Base-by-base conservation (phyloP, 1,284 basidiomycete genomes). In the Ustilago loliicola region DNA sequence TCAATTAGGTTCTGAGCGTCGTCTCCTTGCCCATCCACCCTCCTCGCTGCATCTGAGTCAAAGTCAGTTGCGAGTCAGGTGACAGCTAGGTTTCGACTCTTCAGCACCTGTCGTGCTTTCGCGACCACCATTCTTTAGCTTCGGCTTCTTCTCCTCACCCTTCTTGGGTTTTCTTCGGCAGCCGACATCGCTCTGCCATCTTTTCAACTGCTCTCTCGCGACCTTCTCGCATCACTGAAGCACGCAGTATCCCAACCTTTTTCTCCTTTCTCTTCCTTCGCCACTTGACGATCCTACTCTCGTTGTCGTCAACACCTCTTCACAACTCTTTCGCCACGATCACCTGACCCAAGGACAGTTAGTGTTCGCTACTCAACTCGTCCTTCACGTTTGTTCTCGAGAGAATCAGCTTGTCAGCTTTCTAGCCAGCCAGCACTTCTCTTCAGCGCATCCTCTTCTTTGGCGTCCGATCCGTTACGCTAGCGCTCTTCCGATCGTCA, bases 391-490 rank as follows among this genome's bases (percentile, higher is more conserved):
- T 42, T 23, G 30, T 62, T 53, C 9, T 56, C n/a, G n/a, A 38
- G 52, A 52, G 36, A 34, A 23, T 10, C 27, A 21, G 51, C 32
- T 36, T 21, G 15, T 29, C 34, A 29, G 29, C 54, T 55, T 58
- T 48, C 53, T 27, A 15, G 8, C 27, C 21, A 48, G 42, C 25
- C 30, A 23, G 29, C 13, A 53, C 25, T 52, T 65, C 58, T 61
- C 54, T 36, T 38, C 60, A 64, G 53, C 62, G 60, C 50, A 54
- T 9, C 25, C 34, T 21, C 50, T 48, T 38, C 11, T 21, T 40
- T 53, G 61, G 75, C 75, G 75, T 77, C 75, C 75, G 75, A 60
- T 77, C 58, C 75, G 75, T 66, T 77, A 77, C 75, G 75, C 75
- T 51, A 62, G 75, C 61, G 63, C 70, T 70, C 61, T 53, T 48